Percentiles rank a stretch among this genome's conserved stretches.
phyloP scores from a whole-genome alignment of 2,329 filamentous ascomycete genomes.

The Ceratocystis alfenasii region DNA sequence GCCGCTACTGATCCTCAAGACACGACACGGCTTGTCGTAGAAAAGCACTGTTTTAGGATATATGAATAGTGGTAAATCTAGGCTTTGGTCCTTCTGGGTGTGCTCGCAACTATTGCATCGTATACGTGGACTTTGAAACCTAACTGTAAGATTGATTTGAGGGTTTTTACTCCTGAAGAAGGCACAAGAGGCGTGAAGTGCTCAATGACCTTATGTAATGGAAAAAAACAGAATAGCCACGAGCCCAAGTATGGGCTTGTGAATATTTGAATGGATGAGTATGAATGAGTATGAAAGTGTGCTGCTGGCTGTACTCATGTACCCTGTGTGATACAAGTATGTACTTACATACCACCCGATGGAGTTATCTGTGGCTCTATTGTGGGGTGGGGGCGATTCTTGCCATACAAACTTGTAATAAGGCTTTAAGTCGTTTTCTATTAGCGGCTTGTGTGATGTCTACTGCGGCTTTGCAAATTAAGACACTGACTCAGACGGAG shows the following conservation, averaged over 20 bases:
- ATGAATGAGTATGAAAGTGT: too few relatives aligned
- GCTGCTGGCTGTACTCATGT: too few relatives aligned
- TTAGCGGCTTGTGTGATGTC: conserved; percentile 1
- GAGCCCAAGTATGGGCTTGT: too few relatives aligned
- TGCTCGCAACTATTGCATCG: neutral
- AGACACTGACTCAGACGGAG: neutral
- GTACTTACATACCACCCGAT: too few relatives aligned
- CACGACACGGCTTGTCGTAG: neutral
- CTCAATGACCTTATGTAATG: too few relatives aligned
- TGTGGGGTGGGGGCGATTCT: too few relatives aligned
- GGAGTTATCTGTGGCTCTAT: too few relatives aligned
- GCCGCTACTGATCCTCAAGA: neutral
- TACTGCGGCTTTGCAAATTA: neutral
- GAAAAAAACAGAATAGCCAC: too few relatives aligned
- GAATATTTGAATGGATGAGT: too few relatives aligned
- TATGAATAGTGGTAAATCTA: neutral
- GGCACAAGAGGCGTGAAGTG: too few relatives aligned
- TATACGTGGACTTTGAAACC: neutral
- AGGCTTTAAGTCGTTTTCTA: neutral
- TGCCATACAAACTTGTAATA: neutral
- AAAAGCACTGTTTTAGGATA: neutral
- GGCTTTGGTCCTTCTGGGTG: neutral
- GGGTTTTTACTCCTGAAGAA: too few relatives aligned
- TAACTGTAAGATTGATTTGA: neutral
- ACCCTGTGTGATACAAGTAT: too few relatives aligned